phyloP scores from a whole-genome alignment of 2,329 filamentous ascomycete genomes.

The Epichloe gansuensis region DNA sequence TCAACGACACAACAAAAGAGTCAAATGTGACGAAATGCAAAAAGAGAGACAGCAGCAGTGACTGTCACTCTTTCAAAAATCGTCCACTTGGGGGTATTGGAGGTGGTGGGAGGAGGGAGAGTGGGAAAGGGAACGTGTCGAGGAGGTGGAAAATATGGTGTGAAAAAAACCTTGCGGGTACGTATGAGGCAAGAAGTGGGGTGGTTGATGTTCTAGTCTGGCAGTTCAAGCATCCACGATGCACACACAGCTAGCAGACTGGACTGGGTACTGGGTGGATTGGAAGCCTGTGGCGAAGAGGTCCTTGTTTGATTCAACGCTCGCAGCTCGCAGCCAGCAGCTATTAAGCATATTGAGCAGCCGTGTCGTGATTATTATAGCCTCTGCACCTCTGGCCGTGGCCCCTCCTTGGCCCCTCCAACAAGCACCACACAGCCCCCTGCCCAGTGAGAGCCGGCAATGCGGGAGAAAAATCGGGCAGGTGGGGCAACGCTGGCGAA shows the following conservation, averaged over 20 bases:
- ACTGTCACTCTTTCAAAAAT: constrained; percentile 27
- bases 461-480: constrained; percentile 10
- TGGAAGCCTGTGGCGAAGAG: too few relatives aligned
- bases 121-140: constrained; percentile 14
- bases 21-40: constrained; percentile 17
- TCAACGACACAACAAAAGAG: constrained; percentile 11
- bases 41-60: constrained; percentile 29
- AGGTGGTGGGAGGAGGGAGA: constrained; percentile 12
- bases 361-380: neutral
- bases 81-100: constrained; percentile 21
- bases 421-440: neutral
- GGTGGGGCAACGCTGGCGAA: constrained; percentile 10
- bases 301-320: too few relatives aligned
- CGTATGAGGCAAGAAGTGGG: neutral
- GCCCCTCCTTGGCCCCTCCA: neutral
- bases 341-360: too few relatives aligned
- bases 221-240: neutral
- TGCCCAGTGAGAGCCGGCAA: constrained; percentile 4
- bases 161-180: constrained; percentile 3
- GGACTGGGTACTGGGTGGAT: too few relatives aligned
- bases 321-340: too few relatives aligned
- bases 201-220: neutral
- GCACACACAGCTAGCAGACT: neutral
- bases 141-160: constrained; percentile 8
- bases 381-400: neutral